phyloP scores from a whole-genome alignment of 2,329 filamentous ascomycete genomes.

The Pseudogymnoascus sp. region DNA sequence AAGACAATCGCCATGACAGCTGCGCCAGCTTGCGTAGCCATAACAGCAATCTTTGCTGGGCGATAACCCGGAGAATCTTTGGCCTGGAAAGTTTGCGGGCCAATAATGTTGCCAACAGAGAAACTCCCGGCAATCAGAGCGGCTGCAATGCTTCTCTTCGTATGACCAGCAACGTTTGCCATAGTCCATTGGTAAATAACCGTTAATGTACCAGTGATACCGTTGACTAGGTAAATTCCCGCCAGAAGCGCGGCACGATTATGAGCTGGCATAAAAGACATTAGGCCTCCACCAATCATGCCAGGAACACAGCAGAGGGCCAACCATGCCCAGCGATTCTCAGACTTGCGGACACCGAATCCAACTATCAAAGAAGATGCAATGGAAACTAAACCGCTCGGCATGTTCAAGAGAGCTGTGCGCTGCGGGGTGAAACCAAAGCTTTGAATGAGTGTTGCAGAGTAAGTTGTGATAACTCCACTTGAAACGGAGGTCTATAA shows the following conservation, averaged over 20 bases:
- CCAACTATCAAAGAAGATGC: conserved; percentile 42
- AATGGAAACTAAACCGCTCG: conserved; percentile 44
- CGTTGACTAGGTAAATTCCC: conserved; percentile 45
- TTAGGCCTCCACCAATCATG: conserved; percentile 33
- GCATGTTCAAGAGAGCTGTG: conserved; percentile 47
- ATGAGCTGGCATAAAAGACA: conserved; percentile 42
- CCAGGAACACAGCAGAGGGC: conserved; percentile 39
- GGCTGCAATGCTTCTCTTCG: conserved; percentile 43
- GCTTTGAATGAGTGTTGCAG: conserved; percentile 30
- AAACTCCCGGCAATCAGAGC: conserved; percentile 52
- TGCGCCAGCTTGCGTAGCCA: conserved; percentile 34
- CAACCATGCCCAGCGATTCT: conserved; percentile 43
- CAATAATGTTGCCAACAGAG: conserved; percentile 52
- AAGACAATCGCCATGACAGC: conserved; percentile 36
- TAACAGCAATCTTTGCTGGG: conserved; percentile 44
- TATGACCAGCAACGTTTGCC: conserved; percentile 41
- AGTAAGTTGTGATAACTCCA: conserved; percentile 45
- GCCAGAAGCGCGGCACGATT: conserved; percentile 40
- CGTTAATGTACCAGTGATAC: conserved; percentile 38
- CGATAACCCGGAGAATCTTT: conserved; percentile 42
- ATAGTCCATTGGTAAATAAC: conserved; percentile 46
- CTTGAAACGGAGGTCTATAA: conserved; percentile 41
- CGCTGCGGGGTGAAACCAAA: conserved; percentile 38
- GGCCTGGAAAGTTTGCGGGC: conserved; percentile 53
- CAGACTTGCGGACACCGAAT: conserved; percentile 38